Percentiles rank a stretch among this genome's conserved stretches.
Conservation (phyloP, 2,329 filamentous ascomycete species). For the Proliferodiscus dingleyae region DNA sequence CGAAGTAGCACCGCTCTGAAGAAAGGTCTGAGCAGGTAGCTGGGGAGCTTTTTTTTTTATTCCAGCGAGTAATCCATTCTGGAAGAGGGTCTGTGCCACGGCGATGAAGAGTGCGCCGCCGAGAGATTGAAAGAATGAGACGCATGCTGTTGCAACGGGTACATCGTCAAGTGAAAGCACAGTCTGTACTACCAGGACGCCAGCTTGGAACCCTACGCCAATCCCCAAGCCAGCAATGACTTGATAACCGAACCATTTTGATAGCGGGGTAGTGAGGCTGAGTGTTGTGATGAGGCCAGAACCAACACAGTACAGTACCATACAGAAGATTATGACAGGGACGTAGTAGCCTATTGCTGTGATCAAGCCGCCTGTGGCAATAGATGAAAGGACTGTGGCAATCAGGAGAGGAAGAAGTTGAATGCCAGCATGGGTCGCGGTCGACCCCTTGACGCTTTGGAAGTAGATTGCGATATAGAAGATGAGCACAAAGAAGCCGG, state of each 20-base stretch:
- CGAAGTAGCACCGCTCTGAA: constrained; percentile 49
- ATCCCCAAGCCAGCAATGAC: constrained; percentile 48
- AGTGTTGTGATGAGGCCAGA: constrained; percentile 41
- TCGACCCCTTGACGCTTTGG: constrained; percentile 33
- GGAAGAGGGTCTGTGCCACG: constrained; percentile 63
- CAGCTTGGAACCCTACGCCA: constrained; percentile 20
- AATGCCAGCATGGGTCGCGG: constrained; percentile 40
- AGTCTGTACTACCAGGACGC: constrained; percentile 41
- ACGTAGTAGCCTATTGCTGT: constrained; percentile 41
- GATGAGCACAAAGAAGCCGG: constrained; percentile 27
- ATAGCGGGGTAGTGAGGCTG: constrained; percentile 36
- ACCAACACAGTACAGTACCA: constrained; percentile 34
- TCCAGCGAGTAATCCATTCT: constrained; percentile 54
- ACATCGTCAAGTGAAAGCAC: constrained; percentile 44
- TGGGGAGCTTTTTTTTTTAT: constrained; percentile 41
- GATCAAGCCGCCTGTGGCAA: constrained; percentile 36
- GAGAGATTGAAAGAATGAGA: constrained; percentile 59
- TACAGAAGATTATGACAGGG: constrained; percentile 39
- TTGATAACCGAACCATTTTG: constrained; percentile 54
- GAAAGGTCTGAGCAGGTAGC: constrained; percentile 45
- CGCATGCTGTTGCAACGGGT: constrained; percentile 46
- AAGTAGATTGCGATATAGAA: constrained; percentile 33
- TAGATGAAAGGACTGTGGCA: constrained; percentile 37
- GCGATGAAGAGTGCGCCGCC: constrained; percentile 62
- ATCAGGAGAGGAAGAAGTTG: constrained; percentile 40